Conservation (phyloP, 352 stramenopile genomes). For the Phytophthora foliorum region DNA sequence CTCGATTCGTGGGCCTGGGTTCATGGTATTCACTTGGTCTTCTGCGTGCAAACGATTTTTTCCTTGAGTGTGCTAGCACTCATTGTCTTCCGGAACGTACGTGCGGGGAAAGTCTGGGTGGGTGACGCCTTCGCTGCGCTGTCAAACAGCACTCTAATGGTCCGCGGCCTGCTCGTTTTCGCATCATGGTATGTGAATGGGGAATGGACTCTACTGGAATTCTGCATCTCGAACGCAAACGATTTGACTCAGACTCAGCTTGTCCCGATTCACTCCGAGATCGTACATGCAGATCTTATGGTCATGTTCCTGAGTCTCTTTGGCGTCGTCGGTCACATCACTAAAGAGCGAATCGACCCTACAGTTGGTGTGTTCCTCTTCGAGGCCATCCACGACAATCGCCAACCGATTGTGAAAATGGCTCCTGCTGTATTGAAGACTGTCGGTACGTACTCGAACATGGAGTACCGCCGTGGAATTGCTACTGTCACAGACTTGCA, state of each 20-base stretch:
- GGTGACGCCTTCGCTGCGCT: constrained; percentile 51
- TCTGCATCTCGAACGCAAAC: constrained; percentile 50
- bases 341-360: constrained; percentile 38
- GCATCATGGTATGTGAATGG: constrained; percentile 51
- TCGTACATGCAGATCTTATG: constrained; percentile 55
- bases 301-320: constrained; percentile 45
- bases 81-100: constrained; percentile 45
- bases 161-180: constrained; percentile 46
- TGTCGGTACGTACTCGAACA: constrained; percentile 23
- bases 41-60: constrained; percentile 44
- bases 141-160: constrained; percentile 44
- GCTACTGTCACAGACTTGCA: constrained; percentile 33
- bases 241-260: constrained; percentile 29
- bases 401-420: constrained; percentile 35
- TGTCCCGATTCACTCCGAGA: constrained; percentile 38
- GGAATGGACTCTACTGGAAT: constrained; percentile 57
- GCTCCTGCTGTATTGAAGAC: constrained; percentile 18
- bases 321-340: constrained; percentile 34
- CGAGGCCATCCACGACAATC: constrained; percentile 38
- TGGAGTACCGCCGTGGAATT: constrained; percentile 42
- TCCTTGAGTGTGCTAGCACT: constrained; percentile 45
- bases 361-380: constrained; percentile 37
- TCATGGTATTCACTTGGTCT: constrained; percentile 52
- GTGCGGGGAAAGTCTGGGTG: constrained; percentile 47
- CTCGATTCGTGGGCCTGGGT: constrained; percentile 64